phyloP scores from a whole-genome alignment of 2,329 filamentous ascomycete genomes.

The Simplicillium aogashimaense region DNA sequence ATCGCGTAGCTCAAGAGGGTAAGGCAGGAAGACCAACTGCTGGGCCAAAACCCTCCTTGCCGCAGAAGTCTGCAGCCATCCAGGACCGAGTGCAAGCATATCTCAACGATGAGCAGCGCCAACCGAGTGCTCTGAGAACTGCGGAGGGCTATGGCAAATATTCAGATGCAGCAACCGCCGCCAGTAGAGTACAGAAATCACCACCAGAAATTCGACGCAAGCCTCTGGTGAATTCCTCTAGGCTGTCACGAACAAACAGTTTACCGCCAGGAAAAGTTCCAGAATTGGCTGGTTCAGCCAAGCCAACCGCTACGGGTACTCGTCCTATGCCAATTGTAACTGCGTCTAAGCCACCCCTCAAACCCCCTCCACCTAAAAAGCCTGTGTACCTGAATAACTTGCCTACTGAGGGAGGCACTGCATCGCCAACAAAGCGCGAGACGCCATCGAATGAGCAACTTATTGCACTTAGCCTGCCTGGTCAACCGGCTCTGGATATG shows the following conservation, averaged over 20 bases:
- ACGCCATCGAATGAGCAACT: slow-evolving; percentile 23
- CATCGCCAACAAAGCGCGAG: slow-evolving; percentile 23
- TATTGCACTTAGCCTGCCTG: slow-evolving; percentile 34
- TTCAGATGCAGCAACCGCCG: slow-evolving; percentile 44
- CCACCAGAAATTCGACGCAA: slow-evolving; percentile 41
- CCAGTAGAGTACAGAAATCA: slow-evolving; percentile 26
- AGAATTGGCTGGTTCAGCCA: slow-evolving; percentile 7
- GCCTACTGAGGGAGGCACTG: slow-evolving; percentile 23
- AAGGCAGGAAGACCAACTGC: slow-evolving; percentile 25
- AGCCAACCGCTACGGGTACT: background rate
- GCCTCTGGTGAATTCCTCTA: slow-evolving; percentile 24
- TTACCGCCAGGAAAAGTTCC: slow-evolving; percentile 12
- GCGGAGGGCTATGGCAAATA: slow-evolving; percentile 87
- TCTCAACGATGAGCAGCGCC: slow-evolving; percentile 64
- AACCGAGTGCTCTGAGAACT: slow-evolving; percentile 51
- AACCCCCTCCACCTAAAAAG: slow-evolving; percentile 50
- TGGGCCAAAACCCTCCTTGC: slow-evolving; percentile 46
- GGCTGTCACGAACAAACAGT: slow-evolving; percentile 18
- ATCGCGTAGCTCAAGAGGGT: slow-evolving; percentile 50
- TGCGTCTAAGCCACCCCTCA: slow-evolving; percentile 15
- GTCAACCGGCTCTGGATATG: slow-evolving; percentile 43
- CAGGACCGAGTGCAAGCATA: slow-evolving; percentile 84
- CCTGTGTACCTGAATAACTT: slow-evolving; percentile 50
- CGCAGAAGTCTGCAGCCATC: slow-evolving; percentile 62
- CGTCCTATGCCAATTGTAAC: slow-evolving; percentile 13